Conservation (phyloP, 2,329 filamentous ascomycete species). For the Ceratocystis diversiconidia region DNA sequence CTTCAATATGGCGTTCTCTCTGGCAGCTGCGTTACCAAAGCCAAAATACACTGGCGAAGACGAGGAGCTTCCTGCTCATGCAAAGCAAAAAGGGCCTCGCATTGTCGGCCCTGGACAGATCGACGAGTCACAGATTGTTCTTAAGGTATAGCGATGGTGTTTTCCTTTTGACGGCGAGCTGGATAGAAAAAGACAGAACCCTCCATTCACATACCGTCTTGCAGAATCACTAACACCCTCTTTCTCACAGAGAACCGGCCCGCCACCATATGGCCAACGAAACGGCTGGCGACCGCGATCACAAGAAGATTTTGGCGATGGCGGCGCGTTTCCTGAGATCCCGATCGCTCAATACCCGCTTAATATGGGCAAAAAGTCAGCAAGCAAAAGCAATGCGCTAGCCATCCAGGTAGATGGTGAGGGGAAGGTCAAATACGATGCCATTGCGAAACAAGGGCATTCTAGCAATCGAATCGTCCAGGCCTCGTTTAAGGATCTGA, state of each 20-base stretch:
- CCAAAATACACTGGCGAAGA: slow-evolving; percentile 84
- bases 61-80: slow-evolving; percentile 59
- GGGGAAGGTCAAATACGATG: slow-evolving; percentile 92
- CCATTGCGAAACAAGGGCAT: slow-evolving; percentile 83
- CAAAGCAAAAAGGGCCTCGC: slow-evolving; percentile 64
- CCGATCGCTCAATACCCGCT: slow-evolving; percentile 89
- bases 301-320: slow-evolving; percentile 88
- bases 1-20: slow-evolving; percentile 46
- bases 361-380: slow-evolving; percentile 76
- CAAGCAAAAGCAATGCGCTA: slow-evolving; percentile 66
- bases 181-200: background rate
- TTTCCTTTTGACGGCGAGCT: background rate
- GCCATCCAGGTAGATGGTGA: slow-evolving; percentile 83
- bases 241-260: slow-evolving; percentile 50
- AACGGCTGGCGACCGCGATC: slow-evolving; percentile 79
- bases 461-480: slow-evolving; percentile 73
- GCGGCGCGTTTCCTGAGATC: slow-evolving; percentile 89
- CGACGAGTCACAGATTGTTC: slow-evolving; percentile 71
- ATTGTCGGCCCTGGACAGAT: slow-evolving; percentile 67
- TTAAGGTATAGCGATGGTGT: slow-evolving; percentile 41
- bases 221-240: slow-evolving; percentile 9
- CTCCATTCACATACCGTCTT: background rate
- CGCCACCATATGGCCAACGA: slow-evolving; percentile 77
- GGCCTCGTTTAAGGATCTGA: slow-evolving; percentile 91
- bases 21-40: slow-evolving; percentile 70